Base-by-base conservation (phyloP, 2,329 filamentous ascomycete species). In the Aspergillus chevalieri region DNA sequence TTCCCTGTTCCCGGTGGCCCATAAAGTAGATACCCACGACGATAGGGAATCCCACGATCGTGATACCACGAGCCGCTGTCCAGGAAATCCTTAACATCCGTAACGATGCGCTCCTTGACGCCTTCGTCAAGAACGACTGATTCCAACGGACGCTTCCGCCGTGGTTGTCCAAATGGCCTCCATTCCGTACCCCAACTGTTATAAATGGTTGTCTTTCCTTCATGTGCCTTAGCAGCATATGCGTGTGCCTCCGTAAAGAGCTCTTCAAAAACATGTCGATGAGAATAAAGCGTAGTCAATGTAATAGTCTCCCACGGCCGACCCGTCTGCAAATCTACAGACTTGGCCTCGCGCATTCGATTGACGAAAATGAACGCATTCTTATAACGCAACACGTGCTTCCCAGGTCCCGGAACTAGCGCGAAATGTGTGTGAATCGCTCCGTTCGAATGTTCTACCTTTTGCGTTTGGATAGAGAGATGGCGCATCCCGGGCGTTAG, bases 271-370 rank as follows among this genome's bases (percentile, higher is more conserved):
- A 97, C 81, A 59, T 92, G 82, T 3, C 91, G 86, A 59, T 95
- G 86, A 44, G 88, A 81, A 75, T 95, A 97, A 10, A 98, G 78
- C 1, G 93, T 92, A 3, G 92, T 97, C 52, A 98, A 74, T 51
- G 89, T 93, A 44, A 98, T 81, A 1, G 91, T 95, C 72, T 98
- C 93, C 75, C 95, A 95, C 1, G 93, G 93, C 58, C 89, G 86
- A 50, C 92, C 93, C 22, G 86, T 91, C 45, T 83, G 83, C 62
- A 86, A 81, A 62, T 92, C 79, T 55, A 83, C 88, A 1, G 88
- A 85, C 49, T 90, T 93, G 34, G 79, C 80, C 66, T 95, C 89
- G 57, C 95, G 89, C 66, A 95, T 85, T 47, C 93, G 79, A 60
- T 87, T 86, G 55, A 98, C 89, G 1, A 87, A 80, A 52, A 98